phyloP scores from a whole-genome alignment of 139 green algal genomes.

The Edaphochlamys debaryana region DNA sequence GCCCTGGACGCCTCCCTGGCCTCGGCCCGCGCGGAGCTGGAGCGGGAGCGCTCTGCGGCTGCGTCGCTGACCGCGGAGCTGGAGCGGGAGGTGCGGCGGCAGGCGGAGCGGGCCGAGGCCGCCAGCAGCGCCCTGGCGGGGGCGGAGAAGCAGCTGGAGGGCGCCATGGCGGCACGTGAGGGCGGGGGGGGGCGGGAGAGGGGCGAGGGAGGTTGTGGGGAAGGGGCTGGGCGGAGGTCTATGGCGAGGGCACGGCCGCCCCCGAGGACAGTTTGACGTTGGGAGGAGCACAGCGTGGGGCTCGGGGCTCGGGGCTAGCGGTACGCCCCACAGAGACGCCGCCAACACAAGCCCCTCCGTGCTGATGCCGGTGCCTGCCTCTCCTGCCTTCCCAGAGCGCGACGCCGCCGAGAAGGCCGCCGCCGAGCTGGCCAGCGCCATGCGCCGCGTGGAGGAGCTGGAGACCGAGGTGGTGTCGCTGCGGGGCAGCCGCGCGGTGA shows the following conservation, averaged over 20 bases:
- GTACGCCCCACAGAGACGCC: too few species aligned
- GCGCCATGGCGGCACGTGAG: conserved; percentile 23
- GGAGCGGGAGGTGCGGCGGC: conserved; percentile 45
- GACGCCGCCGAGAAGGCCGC: conserved; percentile 29
- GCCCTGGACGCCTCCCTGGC: conserved; percentile 18
- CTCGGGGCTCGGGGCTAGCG: too few species aligned
- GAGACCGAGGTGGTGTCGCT: conserved; percentile 48
- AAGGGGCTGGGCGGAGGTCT: neutral
- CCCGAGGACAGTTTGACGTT: too few species aligned
- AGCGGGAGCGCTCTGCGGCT: neutral
- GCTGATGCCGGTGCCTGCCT: too few species aligned
- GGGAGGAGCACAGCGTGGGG: too few species aligned
- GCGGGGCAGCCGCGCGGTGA: neutral
- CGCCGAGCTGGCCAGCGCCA: conserved; percentile 4
- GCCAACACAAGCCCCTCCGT: too few species aligned
- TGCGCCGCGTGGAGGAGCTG: conserved; percentile 41
- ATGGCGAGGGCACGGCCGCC: neutral
- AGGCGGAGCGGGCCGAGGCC: conserved; percentile 49
- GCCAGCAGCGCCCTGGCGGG: conserved; percentile 29
- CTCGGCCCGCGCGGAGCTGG: conserved; percentile 19
- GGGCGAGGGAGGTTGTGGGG: neutral
- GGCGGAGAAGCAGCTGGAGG: conserved; percentile 51
- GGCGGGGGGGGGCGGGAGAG: neutral
- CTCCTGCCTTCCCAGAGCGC: conserved; percentile 17
- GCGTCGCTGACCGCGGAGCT: conserved; percentile 6